A percentile compares a stretch with the other conserved stretches of the same genome.
phyloP scores from a whole-genome alignment of 805 yeast species.

The Spathaspora passalidarum region DNA sequence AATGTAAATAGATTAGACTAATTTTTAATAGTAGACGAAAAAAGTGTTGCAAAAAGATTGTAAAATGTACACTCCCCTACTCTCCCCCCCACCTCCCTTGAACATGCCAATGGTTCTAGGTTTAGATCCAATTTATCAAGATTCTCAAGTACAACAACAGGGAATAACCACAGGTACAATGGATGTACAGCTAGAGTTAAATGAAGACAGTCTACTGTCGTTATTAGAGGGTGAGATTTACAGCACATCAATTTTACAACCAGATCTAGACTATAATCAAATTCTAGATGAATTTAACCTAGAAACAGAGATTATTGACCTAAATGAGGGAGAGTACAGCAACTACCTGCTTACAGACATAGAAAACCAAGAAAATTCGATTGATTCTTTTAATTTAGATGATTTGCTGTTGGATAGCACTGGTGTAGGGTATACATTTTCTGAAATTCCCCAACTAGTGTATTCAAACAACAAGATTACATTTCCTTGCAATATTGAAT shows the following conservation, averaged over 20 bases:
- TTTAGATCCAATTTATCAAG: too few relatives aligned
- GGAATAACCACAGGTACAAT: too few relatives aligned
- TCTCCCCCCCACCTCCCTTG: too few relatives aligned
- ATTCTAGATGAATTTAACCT: neutral
- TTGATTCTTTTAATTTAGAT: neutral
- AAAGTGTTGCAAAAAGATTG: slow-evolving; percentile 2
- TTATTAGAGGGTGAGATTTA: too few relatives aligned
- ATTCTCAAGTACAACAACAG: too few relatives aligned
- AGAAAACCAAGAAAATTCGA: neutral
- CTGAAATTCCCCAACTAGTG: neutral
- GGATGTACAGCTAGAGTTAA: too few relatives aligned
- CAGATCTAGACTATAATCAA: neutral
- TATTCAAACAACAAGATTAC: neutral
- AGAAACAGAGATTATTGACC: too few relatives aligned
- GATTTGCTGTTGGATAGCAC: neutral
- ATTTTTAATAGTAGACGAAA: neutral
- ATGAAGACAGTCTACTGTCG: too few relatives aligned
- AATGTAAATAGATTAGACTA: neutral
- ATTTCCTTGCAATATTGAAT: neutral
- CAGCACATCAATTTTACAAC: neutral
- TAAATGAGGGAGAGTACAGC: too few relatives aligned
- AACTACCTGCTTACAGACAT: too few relatives aligned
- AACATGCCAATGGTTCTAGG: too few relatives aligned
- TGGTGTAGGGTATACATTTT: neutral
- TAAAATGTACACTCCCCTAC: too few relatives aligned